Conservation (phyloP, 768 basidiomycete genomes). For the Tylopilus balloui region DNA sequence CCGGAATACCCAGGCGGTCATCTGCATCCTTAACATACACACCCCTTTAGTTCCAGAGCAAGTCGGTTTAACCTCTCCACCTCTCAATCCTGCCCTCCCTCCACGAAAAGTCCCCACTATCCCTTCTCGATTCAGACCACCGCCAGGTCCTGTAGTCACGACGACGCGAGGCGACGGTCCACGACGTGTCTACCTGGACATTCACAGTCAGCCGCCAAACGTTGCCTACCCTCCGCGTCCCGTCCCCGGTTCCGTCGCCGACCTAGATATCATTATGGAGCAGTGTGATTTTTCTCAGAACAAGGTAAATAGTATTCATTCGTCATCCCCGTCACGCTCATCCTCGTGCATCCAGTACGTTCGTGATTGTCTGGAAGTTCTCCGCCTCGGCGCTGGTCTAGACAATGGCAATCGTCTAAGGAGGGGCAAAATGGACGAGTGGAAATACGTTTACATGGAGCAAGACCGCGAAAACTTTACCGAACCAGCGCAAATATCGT, state of each 20-base stretch:
- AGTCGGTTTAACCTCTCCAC: slow-evolving; percentile 50
- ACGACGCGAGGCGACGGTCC: slow-evolving; percentile 72
- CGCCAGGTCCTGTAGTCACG: slow-evolving; percentile 44
- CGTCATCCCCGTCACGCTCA: slow-evolving; percentile 6
- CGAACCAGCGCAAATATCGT: slow-evolving; percentile 30
- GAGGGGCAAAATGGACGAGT: slow-evolving; percentile 72
- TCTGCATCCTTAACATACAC: neutral
- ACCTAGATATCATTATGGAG: slow-evolving; percentile 86
- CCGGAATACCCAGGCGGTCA: neutral
- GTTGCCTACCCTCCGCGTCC: slow-evolving; percentile 88
- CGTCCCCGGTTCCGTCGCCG: slow-evolving; percentile 75
- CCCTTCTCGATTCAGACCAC: slow-evolving; percentile 46
- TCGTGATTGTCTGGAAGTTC: slow-evolving; percentile 93
- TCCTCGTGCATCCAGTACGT: slow-evolving; percentile 60
- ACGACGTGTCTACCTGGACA: slow-evolving; percentile 71
- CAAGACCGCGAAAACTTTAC: slow-evolving; percentile 40
- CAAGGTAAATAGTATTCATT: slow-evolving; percentile 45
- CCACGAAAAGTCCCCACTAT: slow-evolving; percentile 42
- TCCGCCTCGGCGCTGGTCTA: slow-evolving; percentile 85
- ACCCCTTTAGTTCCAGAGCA: slow-evolving; percentile 66
- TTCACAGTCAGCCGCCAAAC: slow-evolving; percentile 55
- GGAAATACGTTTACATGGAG: slow-evolving; percentile 88
- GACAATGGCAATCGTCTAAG: slow-evolving; percentile 76
- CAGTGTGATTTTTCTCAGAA: slow-evolving; percentile 85
- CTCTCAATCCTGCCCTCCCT: slow-evolving; percentile 74